phyloP scores from a whole-genome alignment of 1,139 yeast species.

The Diutina rugosa region DNA sequence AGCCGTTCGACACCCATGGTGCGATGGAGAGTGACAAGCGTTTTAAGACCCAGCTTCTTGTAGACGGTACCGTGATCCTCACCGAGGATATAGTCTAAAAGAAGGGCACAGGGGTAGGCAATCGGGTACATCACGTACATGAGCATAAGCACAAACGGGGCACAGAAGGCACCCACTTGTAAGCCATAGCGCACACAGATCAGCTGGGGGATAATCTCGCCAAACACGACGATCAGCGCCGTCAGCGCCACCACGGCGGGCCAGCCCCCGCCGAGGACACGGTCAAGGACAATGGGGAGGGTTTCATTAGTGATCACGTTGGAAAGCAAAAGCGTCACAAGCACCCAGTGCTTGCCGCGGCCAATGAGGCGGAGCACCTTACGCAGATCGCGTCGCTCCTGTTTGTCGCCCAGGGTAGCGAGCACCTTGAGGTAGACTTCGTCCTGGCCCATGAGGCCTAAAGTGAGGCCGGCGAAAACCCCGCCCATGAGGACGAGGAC shows the following conservation, averaged over 20 bases:
- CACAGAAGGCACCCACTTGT: slow-evolving; percentile 79
- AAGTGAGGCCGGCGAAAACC: slow-evolving; percentile 87
- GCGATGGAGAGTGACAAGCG: slow-evolving; percentile 82
- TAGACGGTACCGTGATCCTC: slow-evolving; percentile 95
- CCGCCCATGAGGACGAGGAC: slow-evolving; percentile 80
- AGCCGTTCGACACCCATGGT: slow-evolving; percentile 93
- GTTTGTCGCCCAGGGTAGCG: slow-evolving; percentile 40
- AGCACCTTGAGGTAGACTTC: slow-evolving; percentile 78
- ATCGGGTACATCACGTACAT: slow-evolving; percentile 90
- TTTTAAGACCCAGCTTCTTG: slow-evolving; percentile 84
- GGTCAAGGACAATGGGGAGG: slow-evolving; percentile 83
- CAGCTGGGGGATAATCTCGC: slow-evolving; percentile 94
- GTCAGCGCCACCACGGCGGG: slow-evolving; percentile 92
- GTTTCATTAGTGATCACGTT: slow-evolving; percentile 95
- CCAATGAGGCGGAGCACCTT: slow-evolving; percentile 63
- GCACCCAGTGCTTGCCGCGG: slow-evolving; percentile 94
- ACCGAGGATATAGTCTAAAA: slow-evolving; percentile 75
- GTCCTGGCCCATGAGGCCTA: slow-evolving; percentile 96
- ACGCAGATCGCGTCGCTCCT: slow-evolving; percentile 59
- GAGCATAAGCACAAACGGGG: slow-evolving; percentile 74
- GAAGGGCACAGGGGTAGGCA: slow-evolving; percentile 79
- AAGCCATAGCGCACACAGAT: slow-evolving; percentile 87
- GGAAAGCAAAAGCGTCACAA: slow-evolving; percentile 72
- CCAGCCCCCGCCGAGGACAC: slow-evolving; percentile 95
- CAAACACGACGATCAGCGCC: slow-evolving; percentile 84